These are phyloP conservation scores for Mycena leptocephala DNA, from an alignment of 768 basidiomycete species.

Conservation along the genomic window DNA sequence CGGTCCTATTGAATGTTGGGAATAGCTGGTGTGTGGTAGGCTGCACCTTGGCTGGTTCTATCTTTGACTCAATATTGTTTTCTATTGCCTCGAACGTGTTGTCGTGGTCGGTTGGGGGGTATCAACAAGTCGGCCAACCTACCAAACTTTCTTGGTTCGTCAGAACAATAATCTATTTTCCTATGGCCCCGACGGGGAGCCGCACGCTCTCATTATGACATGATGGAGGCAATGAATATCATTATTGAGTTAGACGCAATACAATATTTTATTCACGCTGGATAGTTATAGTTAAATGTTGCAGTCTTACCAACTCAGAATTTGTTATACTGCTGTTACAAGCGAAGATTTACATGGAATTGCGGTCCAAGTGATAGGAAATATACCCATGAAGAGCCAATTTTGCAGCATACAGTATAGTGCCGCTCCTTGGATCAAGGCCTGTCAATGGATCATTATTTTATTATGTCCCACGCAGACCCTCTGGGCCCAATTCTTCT, in stretches of 20 bases:
- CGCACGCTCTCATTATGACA: not conserved
- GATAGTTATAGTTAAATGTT: not conserved
- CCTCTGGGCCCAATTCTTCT: not conserved
- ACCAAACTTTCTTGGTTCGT: not conserved
- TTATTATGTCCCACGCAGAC: not conserved
- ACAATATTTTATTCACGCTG: slow-evolving; percentile 5
- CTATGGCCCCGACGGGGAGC: too few species aligned
- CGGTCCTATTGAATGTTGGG: not conserved
- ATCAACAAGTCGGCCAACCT: not conserved
- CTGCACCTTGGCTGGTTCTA: too few species aligned
- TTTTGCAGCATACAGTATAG: not conserved
- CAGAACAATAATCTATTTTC: slow-evolving; percentile 2
- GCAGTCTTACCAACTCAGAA: too few species aligned
- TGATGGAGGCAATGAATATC: not conserved
- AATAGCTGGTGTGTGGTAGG: not conserved
- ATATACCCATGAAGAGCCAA: not conserved
- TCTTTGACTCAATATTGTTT: too few species aligned
- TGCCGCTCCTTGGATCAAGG: slow-evolving; percentile 4
- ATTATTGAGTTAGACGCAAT: slow-evolving; percentile 9
- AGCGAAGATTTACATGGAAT: not conserved
- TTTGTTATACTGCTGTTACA: not conserved
- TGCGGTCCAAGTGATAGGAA: not conserved
- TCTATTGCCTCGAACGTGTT: not conserved
- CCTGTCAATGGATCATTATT: too few species aligned
- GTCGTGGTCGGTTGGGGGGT: not conserved